phyloP scores from a whole-genome alignment of 441 rosid species.

The Heliophila coronopifolia region DNA sequence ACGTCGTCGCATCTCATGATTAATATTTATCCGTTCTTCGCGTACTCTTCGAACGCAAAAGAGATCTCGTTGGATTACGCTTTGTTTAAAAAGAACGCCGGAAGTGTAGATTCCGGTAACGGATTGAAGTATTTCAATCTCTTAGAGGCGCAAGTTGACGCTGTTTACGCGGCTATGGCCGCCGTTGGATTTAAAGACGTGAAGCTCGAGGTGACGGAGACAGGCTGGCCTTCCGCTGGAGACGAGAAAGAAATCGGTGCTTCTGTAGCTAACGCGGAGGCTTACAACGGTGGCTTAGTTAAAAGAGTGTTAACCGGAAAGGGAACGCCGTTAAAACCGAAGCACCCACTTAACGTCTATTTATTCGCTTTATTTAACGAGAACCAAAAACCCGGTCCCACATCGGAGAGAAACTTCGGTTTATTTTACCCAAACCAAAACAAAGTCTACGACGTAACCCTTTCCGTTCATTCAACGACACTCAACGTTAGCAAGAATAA shows the following conservation, averaged over 20 bases:
- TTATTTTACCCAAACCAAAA: slow-evolving; percentile 48
- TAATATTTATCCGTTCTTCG: slow-evolving; percentile 71
- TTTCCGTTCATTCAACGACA: slow-evolving; percentile 18
- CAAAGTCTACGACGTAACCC: slow-evolving; percentile 46
- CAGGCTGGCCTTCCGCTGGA: slow-evolving; percentile 65
- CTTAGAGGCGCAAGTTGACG: slow-evolving; percentile 79
- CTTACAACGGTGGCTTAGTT: slow-evolving; percentile 56
- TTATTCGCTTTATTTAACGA: slow-evolving; percentile 61
- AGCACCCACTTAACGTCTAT: slow-evolving; percentile 41
- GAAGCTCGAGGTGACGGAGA: slow-evolving; percentile 48
- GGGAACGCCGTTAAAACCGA: slow-evolving; percentile 56
- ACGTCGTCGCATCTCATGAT: slow-evolving; percentile 62
- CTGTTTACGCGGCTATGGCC: slow-evolving; percentile 60
- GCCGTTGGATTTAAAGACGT: slow-evolving; percentile 43
- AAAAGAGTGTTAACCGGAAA: slow-evolving; percentile 38
- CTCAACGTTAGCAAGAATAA: slow-evolving; percentile 23
- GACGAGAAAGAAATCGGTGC: slow-evolving; percentile 51
- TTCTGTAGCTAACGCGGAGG: slow-evolving; percentile 42
- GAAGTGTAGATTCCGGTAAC: slow-evolving; percentile 64
- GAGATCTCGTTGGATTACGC: slow-evolving; percentile 65
- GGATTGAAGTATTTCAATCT: slow-evolving; percentile 63
- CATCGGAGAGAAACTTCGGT: slow-evolving; percentile 60
- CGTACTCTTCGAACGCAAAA: slow-evolving; percentile 54
- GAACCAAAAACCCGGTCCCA: slow-evolving; percentile 55
- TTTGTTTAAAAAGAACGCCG: slow-evolving; percentile 52